Conservation (phyloP, 2,329 filamentous ascomycete species). For the Blumeria graminis region DNA sequence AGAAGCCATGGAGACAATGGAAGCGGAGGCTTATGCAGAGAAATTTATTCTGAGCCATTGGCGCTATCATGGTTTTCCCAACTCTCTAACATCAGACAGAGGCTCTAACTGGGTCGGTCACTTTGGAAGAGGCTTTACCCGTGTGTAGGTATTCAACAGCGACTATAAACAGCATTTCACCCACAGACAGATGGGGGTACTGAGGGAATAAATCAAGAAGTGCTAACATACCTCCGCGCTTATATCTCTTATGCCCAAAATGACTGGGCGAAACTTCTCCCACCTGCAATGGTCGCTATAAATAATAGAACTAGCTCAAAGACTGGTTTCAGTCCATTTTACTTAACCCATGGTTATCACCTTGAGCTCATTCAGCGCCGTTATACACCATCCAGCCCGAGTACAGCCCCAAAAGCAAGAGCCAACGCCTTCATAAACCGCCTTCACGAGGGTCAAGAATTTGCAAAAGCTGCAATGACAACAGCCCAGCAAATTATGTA, state of each 20-base stretch:
- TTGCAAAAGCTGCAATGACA: not conserved
- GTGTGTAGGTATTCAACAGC: not conserved
- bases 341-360: not conserved
- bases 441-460: not conserved
- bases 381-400: not conserved
- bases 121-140: not conserved
- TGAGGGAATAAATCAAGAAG: slow-evolving; percentile 1
- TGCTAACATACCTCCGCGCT: slow-evolving; percentile 1
- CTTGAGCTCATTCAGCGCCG: not conserved
- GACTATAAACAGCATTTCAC: not conserved
- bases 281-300: not conserved
- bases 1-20: not conserved
- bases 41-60: not conserved
- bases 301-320: slow-evolving; percentile 1
- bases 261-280: slow-evolving; percentile 1
- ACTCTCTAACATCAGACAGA: not conserved
- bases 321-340: not conserved
- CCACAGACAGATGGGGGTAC: not conserved
- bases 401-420: not conserved
- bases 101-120: not conserved
- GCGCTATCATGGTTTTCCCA: not conserved
- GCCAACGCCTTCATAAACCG: not conserved
- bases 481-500: not conserved
- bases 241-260: slow-evolving; percentile 4
- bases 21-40: not conserved